Evolutionary conservation across 1,284 basidiomycete species (phyloP).

Genomic region (Trametes pubescens): DNA sequence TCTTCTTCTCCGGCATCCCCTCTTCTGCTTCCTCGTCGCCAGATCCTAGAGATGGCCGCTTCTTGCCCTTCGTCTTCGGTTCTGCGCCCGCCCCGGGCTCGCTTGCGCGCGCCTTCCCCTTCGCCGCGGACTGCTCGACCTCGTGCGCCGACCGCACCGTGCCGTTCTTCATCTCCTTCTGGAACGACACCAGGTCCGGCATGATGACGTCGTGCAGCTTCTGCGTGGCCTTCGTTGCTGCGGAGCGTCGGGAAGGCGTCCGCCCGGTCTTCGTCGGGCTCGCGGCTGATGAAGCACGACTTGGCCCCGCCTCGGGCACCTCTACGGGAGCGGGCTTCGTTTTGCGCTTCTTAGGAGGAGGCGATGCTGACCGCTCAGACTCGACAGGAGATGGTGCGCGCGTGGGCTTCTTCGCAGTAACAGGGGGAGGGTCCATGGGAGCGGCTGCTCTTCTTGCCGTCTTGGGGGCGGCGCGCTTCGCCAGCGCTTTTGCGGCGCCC

Average conservation of each 20-base stretch:
- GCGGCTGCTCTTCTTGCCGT: slow-evolving; percentile 3
- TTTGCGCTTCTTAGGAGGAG: slow-evolving; percentile 20
- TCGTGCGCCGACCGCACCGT: slow-evolving; percentile 42
- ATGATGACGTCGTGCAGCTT: slow-evolving; percentile 73
- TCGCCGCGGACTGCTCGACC: slow-evolving; percentile 30
- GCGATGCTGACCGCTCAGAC: slow-evolving; percentile 1
- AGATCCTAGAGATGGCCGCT: slow-evolving; percentile 34
- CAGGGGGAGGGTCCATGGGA: background rate
- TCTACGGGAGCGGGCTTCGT: slow-evolving; percentile 11
- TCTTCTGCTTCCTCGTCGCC: slow-evolving; percentile 40
- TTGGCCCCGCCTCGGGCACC: slow-evolving; percentile 30
- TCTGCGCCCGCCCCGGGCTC: slow-evolving; percentile 41
- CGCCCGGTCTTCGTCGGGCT: slow-evolving; percentile 30
- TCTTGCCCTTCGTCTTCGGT: slow-evolving; percentile 41
- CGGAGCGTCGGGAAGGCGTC: slow-evolving; percentile 55
- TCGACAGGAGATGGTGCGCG: slow-evolving; percentile 21
- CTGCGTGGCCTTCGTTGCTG: slow-evolving; percentile 71
- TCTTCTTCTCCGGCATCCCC: slow-evolving; percentile 47
- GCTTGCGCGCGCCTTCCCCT: slow-evolving; percentile 33
- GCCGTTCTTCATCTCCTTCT: slow-evolving; percentile 66
- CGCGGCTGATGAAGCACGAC: slow-evolving; percentile 21
- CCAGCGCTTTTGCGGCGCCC: background rate
- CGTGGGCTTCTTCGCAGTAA: slow-evolving; percentile 9
- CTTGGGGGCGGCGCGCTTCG: slow-evolving; percentile 19
- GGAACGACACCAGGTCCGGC: slow-evolving; percentile 76